Evolutionary conservation across 768 basidiomycete genomes (phyloP).

Genomic region (Chiua virens): DNA sequence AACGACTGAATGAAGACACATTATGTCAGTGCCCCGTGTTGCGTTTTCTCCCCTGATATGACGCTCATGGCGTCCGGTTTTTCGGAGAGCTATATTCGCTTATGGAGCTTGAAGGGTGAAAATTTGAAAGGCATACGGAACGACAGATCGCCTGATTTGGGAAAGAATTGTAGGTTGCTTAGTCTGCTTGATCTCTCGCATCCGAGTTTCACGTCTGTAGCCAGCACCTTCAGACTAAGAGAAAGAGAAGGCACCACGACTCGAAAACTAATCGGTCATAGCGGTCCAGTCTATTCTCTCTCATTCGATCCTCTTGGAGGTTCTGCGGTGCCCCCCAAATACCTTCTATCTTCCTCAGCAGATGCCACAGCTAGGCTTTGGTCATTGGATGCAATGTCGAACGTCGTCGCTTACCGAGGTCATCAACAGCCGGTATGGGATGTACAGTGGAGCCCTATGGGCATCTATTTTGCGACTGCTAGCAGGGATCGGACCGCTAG

Average conservation of each 20-base stretch:
- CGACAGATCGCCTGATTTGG: conserved; percentile 65
- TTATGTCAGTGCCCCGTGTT: conserved; percentile 69
- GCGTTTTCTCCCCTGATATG: conserved; percentile 86
- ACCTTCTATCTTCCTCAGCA: conserved; percentile 89
- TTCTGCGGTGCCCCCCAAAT: conserved; percentile 80
- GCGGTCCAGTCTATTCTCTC: conserved; percentile 93
- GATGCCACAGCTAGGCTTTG: conserved; percentile 90
- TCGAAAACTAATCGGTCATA: conserved; percentile 95
- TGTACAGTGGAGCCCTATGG: conserved; percentile 97
- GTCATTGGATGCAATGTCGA: conserved; percentile 94
- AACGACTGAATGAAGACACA: conserved; percentile 8
- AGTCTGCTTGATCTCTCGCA: not conserved
- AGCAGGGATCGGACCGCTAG: conserved; percentile 93
- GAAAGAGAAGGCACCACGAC: conserved; percentile 81
- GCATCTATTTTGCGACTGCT: conserved; percentile 96
- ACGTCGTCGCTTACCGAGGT: conserved; percentile 90
- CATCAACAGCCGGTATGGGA: conserved; percentile 99
- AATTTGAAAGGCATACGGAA: conserved; percentile 75
- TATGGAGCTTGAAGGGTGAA: conserved; percentile 96
- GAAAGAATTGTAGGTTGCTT: conserved; percentile 64
- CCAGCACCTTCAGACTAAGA: conserved; percentile 54
- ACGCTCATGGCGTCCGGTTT: conserved; percentile 94
- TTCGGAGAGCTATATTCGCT: conserved; percentile 88
- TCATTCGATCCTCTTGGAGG: conserved; percentile 92
- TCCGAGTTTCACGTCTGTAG: conserved; percentile 36